A percentile compares a stretch with the other conserved stretches of the same genome.
Evolutionary conservation across 352 stramenopile genomes (phyloP).

Genomic region (Pythium volutum): DNA sequence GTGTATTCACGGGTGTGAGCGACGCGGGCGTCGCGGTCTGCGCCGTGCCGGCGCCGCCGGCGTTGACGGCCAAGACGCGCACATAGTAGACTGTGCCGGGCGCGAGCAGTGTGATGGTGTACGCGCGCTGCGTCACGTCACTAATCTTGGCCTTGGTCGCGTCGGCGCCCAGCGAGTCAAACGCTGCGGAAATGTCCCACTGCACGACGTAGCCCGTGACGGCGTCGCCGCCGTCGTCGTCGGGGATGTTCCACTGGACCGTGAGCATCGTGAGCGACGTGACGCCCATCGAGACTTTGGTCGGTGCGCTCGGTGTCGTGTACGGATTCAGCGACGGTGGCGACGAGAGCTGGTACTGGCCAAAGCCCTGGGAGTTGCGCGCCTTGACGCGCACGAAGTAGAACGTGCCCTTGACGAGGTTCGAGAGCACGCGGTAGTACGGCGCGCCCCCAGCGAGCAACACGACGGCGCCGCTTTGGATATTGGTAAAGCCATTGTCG

Average conservation of each 20-base stretch:
- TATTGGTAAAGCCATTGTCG: slow-evolving; percentile 60
- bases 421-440: slow-evolving; percentile 54
- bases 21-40: slow-evolving; percentile 53
- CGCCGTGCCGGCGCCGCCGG: slow-evolving; percentile 44
- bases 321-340: slow-evolving; percentile 90
- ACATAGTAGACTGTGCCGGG: slow-evolving; percentile 86
- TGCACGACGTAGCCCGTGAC: slow-evolving; percentile 90
- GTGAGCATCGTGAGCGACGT: slow-evolving; percentile 91
- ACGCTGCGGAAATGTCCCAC: slow-evolving; percentile 89
- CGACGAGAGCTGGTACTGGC: slow-evolving; percentile 83
- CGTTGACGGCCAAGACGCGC: slow-evolving; percentile 82
- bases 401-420: slow-evolving; percentile 54
- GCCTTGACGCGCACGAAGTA: slow-evolving; percentile 79
- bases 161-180: slow-evolving; percentile 75
- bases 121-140: slow-evolving; percentile 62
- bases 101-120: slow-evolving; percentile 81
- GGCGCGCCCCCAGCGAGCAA: slow-evolving; percentile 57
- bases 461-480: slow-evolving; percentile 36
- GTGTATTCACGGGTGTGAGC: slow-evolving; percentile 48
- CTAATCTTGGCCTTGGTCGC: slow-evolving; percentile 58
- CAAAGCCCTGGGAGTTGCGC: slow-evolving; percentile 67
- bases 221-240: slow-evolving; percentile 86
- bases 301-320: slow-evolving; percentile 85
- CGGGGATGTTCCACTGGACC: slow-evolving; percentile 78
- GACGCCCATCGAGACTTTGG: slow-evolving; percentile 68